A percentile compares a stretch with the other conserved stretches of the same genome.
Conservation (phyloP, 352 stramenopile genomes). For the Phytophthora citrophthora region DNA sequence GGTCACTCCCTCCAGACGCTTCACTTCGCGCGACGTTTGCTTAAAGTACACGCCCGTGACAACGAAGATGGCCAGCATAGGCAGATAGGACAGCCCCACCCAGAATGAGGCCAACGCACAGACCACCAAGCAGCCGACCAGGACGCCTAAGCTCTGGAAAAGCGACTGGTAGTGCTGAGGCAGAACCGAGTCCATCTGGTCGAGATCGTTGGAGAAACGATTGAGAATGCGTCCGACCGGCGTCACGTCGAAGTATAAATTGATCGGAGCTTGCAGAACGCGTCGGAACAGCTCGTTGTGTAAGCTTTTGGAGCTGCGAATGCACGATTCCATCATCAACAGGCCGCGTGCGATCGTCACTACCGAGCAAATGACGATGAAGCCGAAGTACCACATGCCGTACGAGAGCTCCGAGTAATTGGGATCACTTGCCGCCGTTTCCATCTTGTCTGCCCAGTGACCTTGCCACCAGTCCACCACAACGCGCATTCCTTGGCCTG, state of each 20-base stretch:
- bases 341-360: slow-evolving; percentile 31
- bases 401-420: slow-evolving; percentile 48
- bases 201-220: slow-evolving; percentile 55
- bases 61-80: slow-evolving; percentile 61
- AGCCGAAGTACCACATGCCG: slow-evolving; percentile 46
- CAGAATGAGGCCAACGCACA: slow-evolving; percentile 45
- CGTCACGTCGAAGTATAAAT: slow-evolving; percentile 61
- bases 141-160: slow-evolving; percentile 39
- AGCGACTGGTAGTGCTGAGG: slow-evolving; percentile 45
- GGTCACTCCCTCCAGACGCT: slow-evolving; percentile 92
- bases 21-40: slow-evolving; percentile 80
- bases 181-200: slow-evolving; percentile 51
- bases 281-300: slow-evolving; percentile 46
- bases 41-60: slow-evolving; percentile 88
- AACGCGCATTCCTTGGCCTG: slow-evolving; percentile 23
- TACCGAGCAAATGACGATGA: slow-evolving; percentile 34
- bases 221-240: slow-evolving; percentile 59
- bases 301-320: slow-evolving; percentile 35
- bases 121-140: slow-evolving; percentile 45
- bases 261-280: slow-evolving; percentile 48
- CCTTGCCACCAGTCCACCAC: slow-evolving; percentile 48
- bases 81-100: slow-evolving; percentile 63
- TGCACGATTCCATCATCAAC: slow-evolving; percentile 36
- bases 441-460: slow-evolving; percentile 41
- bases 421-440: slow-evolving; percentile 12